Evolutionary conservation across 202 grass and related monocot species (phyloP), one percentile per base, ranked within the genome.

Genomic region (Panicum hallii): DNA sequence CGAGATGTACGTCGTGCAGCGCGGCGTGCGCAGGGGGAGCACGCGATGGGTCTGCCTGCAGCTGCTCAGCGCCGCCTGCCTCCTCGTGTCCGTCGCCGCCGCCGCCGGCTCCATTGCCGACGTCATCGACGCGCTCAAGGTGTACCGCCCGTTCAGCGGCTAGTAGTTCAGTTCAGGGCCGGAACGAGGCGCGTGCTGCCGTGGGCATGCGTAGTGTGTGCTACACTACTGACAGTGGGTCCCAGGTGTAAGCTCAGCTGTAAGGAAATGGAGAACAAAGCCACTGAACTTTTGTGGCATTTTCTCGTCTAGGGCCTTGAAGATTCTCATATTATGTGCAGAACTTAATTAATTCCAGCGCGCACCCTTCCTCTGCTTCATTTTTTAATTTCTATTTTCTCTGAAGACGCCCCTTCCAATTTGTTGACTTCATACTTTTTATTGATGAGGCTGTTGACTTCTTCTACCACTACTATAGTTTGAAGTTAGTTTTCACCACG

Each of bases 1-100:
- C 17, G 84, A 88, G 74, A 91, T 97, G 12, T 98, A 94, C 89
- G 80, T 98, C 70, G 87, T n/a, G 63, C 91, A 95, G 88, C 87
- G 83, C 68, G 70, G 73, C 28, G 87, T 95, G 36, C 64, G 16
- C 0, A 75, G 87, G 20, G 82, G 92, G 5, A 95, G 92, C 79
- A 85, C 95, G 7, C 45, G 42, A 41, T 98, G 95, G 95, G 1
- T 92, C 19, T 98, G 92, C 91, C 86, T 98, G 14, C 74, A 98
- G 63, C 81, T 67, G 85, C 92, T 98, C 60, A 93, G 95, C 87
- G 66, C 83, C 19, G 80, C 95, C 0, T 95, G 95, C 84, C 87
- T 98, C 15, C 17, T 82, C 81, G 82, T 98, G 2, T 95, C 93
- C 45, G 43, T 95, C 4, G 93, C 89, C 10, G 95, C 90, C 23